A percentile compares a stretch with the other conserved stretches of the same genome.
Evolutionary conservation across 257 asterid genomes (phyloP).

Genomic region (Penstemon newberryi): DNA sequence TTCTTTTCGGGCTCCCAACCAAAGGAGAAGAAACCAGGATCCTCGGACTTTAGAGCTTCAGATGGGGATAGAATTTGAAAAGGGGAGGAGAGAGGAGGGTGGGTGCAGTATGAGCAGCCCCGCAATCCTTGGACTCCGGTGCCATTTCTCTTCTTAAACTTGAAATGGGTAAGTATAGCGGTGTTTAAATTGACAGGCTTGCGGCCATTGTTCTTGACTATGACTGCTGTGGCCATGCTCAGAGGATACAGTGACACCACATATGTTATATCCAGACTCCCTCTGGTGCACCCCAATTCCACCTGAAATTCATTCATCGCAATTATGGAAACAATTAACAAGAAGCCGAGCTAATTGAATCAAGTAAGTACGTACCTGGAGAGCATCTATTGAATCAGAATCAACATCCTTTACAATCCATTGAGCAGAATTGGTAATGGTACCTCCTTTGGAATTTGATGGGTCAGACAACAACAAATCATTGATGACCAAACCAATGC

Average conservation of each 20-base stretch:
- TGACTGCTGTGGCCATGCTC: conserved; percentile 72
- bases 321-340: too few relatives aligned
- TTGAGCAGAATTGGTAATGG: conserved; percentile 15
- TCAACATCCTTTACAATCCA: conserved; percentile 79
- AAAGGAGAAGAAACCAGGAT: conserved; percentile 61
- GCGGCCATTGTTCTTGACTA: conserved; percentile 64
- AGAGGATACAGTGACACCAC: conserved; percentile 70
- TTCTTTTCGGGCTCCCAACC: conserved; percentile 74
- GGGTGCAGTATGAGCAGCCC: conserved; percentile 63
- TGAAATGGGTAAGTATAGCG: conserved; percentile 65
- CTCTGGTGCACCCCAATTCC: conserved; percentile 62
- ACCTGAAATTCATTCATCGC: conserved; percentile 37
- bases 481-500: conserved; percentile 64
- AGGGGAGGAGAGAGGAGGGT: conserved; percentile 66
- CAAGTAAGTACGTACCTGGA: conserved; percentile 47
- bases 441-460: conserved; percentile 17
- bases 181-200: conserved; percentile 50
- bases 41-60: conserved; percentile 64
- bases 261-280: conserved; percentile 51
- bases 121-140: conserved; percentile 65
- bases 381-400: conserved; percentile 77
- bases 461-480: conserved; percentile 28
- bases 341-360: neutral
- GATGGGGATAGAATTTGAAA: conserved; percentile 63
- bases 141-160: conserved; percentile 48